phyloP scores from a whole-genome alignment of 305 asterid genomes.

The Caryopteris hybrid region DNA sequence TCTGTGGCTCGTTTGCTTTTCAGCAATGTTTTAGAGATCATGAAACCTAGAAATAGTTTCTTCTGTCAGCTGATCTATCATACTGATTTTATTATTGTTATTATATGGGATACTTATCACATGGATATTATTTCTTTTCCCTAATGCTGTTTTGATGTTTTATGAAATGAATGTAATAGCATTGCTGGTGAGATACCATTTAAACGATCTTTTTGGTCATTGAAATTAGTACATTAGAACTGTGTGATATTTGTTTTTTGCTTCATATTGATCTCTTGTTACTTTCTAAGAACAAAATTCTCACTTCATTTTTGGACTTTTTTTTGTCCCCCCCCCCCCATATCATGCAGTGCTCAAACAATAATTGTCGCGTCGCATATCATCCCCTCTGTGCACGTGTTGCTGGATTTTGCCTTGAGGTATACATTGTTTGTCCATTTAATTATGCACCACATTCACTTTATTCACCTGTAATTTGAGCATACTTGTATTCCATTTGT shows the following conservation, averaged over 20 bases:
- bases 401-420: conserved; percentile 99
- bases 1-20: not conserved
- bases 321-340: conserved; percentile 7
- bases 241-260: too few relatives aligned
- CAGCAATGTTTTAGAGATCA: conserved; percentile 7
- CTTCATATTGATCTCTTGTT: conserved; percentile 1
- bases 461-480: conserved; percentile 4
- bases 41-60: not conserved
- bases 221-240: conserved; percentile 3
- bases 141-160: conserved; percentile 10
- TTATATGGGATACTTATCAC: conserved; percentile 6
- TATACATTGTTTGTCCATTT: conserved; percentile 24
- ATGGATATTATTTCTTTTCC: not conserved
- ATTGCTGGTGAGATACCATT: not conserved
- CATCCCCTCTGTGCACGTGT: conserved; percentile 99
- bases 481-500: conserved; percentile 8
- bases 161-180: not conserved
- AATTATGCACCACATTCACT: not conserved
- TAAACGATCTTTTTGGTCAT: conserved; percentile 12
- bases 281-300: not conserved
- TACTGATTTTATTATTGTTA: conserved; percentile 8
- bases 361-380: conserved; percentile 77
- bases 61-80: conserved; percentile 3
- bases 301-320: not conserved
- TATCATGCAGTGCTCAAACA: conserved; percentile 80